Percentiles rank a stretch among this genome's conserved stretches.
These are phyloP conservation scores for Blastobotrys muscicola DNA, from an alignment of 805 yeast species.

Conservation along the genomic window DNA sequence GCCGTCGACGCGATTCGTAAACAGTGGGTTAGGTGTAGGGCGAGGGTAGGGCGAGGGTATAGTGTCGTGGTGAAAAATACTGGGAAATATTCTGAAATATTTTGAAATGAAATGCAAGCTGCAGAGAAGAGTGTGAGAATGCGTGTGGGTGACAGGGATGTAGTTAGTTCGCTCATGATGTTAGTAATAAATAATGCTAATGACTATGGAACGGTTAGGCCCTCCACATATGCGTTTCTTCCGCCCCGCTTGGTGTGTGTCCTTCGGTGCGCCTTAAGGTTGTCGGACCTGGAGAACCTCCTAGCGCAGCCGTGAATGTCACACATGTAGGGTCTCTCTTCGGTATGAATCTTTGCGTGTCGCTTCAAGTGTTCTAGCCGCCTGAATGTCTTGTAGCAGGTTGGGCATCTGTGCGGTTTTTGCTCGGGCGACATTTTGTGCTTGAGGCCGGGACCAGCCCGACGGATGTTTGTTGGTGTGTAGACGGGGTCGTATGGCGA, in stretches of 20 bases:
- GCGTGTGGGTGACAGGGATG: too few species aligned
- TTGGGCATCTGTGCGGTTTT: conserved; percentile 22
- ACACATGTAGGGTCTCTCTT: conserved; percentile 70
- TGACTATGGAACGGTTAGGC: conserved; percentile 18
- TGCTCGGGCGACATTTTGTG: conserved; percentile 1
- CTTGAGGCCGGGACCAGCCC: conserved; percentile 3
- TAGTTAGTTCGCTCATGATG: too few species aligned
- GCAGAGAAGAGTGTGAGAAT: too few species aligned
- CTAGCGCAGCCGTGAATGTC: conserved; percentile 46
- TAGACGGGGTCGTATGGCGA: neutral
- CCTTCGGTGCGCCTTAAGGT: conserved; percentile 65
- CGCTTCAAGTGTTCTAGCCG: conserved; percentile 35
- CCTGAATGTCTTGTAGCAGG: conserved; percentile 30
- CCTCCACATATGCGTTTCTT: conserved; percentile 32
- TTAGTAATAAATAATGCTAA: too few species aligned
- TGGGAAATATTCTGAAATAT: too few species aligned
- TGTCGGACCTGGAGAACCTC: conserved; percentile 65
- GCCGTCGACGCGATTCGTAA: too few species aligned
- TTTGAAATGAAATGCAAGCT: too few species aligned
- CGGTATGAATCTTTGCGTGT: conserved; percentile 68
- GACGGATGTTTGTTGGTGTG: neutral
- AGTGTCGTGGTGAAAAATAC: too few species aligned
- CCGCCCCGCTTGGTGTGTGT: conserved; percentile 48
- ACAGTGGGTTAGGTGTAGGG: too few species aligned
- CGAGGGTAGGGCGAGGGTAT: too few species aligned